These are phyloP conservation scores for Emmonsia crescens DNA, from an alignment of 2,329 filamentous ascomycete genomes.

Conservation along the genomic window DNA sequence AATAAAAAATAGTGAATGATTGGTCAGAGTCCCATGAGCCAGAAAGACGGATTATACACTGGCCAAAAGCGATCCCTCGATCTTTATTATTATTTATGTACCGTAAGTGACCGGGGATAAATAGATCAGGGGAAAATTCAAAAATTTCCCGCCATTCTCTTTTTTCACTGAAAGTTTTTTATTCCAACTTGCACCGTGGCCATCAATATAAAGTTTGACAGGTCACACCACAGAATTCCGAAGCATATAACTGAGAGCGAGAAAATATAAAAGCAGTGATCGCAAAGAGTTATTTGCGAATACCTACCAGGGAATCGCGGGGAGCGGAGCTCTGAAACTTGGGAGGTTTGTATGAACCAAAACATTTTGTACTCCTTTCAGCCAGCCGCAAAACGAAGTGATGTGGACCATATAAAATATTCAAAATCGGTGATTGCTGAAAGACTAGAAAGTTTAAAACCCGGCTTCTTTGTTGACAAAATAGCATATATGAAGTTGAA, in stretches of 20 bases:
- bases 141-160: not conserved
- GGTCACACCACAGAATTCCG: not conserved
- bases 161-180: not conserved
- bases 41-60: not conserved
- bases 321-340: not conserved
- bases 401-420: not conserved
- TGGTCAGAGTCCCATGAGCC: not conserved
- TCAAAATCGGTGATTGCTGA: not conserved
- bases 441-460: not conserved
- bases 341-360: too few species aligned
- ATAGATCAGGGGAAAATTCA: not conserved
- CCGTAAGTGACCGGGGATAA: not conserved
- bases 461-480: not conserved
- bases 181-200: not conserved
- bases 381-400: not conserved
- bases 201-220: constrained; percentile 1
- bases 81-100: not conserved
- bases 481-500: not conserved
- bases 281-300: not conserved
- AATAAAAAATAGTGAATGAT: not conserved
- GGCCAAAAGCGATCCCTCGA: not conserved
- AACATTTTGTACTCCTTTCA: not conserved
- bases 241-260: not conserved
- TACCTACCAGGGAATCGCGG: not conserved
- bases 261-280: not conserved